Conservation (phyloP, 2,329 filamentous ascomycete genomes). For the Fusarium tanahbumbuense region DNA sequence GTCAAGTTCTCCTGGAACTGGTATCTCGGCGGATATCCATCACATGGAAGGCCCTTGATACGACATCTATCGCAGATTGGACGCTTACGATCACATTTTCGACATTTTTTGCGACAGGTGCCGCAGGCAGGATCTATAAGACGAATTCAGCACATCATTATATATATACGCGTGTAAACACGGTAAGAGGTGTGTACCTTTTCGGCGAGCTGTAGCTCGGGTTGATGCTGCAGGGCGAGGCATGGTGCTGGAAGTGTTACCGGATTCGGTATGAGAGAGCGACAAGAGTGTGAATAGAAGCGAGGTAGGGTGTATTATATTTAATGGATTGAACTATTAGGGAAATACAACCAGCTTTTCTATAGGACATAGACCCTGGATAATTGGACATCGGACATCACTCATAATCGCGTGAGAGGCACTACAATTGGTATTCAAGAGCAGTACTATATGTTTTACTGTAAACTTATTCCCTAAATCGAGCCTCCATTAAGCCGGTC, state of each 20-base stretch:
- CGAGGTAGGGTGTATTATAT: not conserved
- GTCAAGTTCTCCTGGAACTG: slow-evolving; percentile 44
- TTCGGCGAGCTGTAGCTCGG: slow-evolving; percentile 37
- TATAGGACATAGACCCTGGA: too few species aligned
- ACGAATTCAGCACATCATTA: not conserved
- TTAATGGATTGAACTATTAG: not conserved
- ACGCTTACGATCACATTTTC: slow-evolving; percentile 48
- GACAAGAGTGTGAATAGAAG: not conserved
- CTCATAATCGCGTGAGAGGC: too few species aligned
- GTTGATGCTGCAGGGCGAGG: not conserved
- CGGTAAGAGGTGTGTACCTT: slow-evolving; percentile 15
- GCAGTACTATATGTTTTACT: too few species aligned
- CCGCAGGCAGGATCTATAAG: slow-evolving; percentile 47
- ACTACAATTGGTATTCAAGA: too few species aligned
- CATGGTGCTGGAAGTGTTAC: slow-evolving; percentile 28
- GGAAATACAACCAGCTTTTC: not conserved
- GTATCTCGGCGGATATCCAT: slow-evolving; percentile 48
- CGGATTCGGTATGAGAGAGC: not conserved
- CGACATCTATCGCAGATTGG: slow-evolving; percentile 47
- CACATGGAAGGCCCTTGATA: slow-evolving; percentile 46
- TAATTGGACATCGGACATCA: too few species aligned
- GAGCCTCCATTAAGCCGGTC: too few species aligned
- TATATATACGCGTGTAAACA: rapidly evolving
- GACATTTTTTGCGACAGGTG: slow-evolving; percentile 49
- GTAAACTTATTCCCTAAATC: too few species aligned